A percentile compares a stretch with the other conserved stretches of the same genome.
Evolutionary conservation across 2,329 filamentous ascomycete genomes (phyloP).

Genomic region (Aspergillus hiratsukae): DNA sequence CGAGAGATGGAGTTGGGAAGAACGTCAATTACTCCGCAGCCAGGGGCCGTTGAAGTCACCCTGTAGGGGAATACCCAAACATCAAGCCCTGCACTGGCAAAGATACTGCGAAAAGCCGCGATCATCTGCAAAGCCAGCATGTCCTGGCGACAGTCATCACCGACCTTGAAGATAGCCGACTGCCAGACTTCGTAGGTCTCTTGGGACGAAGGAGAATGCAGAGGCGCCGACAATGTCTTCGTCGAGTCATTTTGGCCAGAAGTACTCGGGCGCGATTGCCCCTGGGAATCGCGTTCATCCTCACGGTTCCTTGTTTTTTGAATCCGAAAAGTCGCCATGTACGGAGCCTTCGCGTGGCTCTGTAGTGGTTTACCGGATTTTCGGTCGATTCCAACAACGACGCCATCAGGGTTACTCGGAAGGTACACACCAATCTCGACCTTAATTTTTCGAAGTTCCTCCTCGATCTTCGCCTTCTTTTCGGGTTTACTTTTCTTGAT

Average conservation of each 20-base stretch:
- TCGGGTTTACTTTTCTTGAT: constrained; percentile 91
- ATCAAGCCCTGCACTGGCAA: constrained; percentile 88
- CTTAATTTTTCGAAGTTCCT: constrained; percentile 94
- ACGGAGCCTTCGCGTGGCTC: constrained; percentile 96
- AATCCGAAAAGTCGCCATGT: constrained; percentile 98
- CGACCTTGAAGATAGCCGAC: constrained; percentile 98
- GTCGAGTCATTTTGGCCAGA: constrained; percentile 24
- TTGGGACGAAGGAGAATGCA: constrained; percentile 22
- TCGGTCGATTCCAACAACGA: constrained; percentile 95
- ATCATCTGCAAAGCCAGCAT: constrained; percentile 97
- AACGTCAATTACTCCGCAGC: constrained; percentile 97
- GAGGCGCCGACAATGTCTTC: constrained; percentile 1
- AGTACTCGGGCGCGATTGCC: constrained; percentile 22
- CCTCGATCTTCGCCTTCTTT: constrained; percentile 99
- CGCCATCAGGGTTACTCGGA: constrained; percentile 92
- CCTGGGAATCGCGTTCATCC: constrained; percentile 23
- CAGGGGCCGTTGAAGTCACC: constrained; percentile 93
- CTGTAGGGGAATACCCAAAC: constrained; percentile 97
- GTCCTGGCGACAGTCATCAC: constrained; percentile 96
- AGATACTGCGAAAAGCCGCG: constrained; percentile 93
- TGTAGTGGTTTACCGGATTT: constrained; percentile 97
- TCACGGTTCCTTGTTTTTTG: constrained; percentile 60
- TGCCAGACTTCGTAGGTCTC: constrained; percentile 93
- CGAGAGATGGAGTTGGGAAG: constrained; percentile 96
- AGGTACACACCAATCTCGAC: constrained; percentile 97